These are phyloP conservation scores for Salvia splendens DNA, from an alignment of 257 asterid genomes.

Conservation along the genomic window DNA sequence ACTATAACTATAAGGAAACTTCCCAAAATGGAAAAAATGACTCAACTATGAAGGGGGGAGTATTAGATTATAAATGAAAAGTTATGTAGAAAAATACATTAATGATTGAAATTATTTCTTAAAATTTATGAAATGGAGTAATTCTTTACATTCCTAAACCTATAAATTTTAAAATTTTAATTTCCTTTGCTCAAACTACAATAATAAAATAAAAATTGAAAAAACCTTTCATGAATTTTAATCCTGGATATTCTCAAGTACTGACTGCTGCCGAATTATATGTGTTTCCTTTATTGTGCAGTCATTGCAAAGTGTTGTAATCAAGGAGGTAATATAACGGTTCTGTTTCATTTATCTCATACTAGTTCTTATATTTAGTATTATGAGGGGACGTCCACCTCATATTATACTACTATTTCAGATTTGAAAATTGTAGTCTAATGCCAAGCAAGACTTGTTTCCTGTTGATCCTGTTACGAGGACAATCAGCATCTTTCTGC, in stretches of 20 bases:
- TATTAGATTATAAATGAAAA: no score
- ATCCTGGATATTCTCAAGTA: constrained; percentile 14
- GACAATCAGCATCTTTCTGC: constrained; percentile 91
- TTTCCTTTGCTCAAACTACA: no score
- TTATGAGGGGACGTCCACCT: constrained; percentile 10
- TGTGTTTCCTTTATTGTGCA: constrained; percentile 50
- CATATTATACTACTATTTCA: constrained; percentile 6
- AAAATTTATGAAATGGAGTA: no score
- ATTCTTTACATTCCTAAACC: no score
- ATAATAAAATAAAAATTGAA: no score
- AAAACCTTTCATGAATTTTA: no score
- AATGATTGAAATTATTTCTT: no score
- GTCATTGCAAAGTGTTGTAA: constrained; percentile 95
- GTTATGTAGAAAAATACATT: no score
- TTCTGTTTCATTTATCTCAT: constrained; percentile 17
- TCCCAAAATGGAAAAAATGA: no score
- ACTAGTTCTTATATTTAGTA: constrained; percentile 18
- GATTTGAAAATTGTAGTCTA: constrained; percentile 29
- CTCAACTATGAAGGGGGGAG: no score
- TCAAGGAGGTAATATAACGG: constrained; percentile 75
- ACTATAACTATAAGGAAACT: no score
- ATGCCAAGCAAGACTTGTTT: constrained; percentile 29
- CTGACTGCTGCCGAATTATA: constrained; percentile 28
- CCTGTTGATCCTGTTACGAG: constrained; percentile 93
- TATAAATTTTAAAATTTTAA: no score